Evolutionary conservation across 148 eudicot genomes (phyloP), one percentile per base, ranked within the genome.

Genomic region (Linanthus parryae): DNA sequence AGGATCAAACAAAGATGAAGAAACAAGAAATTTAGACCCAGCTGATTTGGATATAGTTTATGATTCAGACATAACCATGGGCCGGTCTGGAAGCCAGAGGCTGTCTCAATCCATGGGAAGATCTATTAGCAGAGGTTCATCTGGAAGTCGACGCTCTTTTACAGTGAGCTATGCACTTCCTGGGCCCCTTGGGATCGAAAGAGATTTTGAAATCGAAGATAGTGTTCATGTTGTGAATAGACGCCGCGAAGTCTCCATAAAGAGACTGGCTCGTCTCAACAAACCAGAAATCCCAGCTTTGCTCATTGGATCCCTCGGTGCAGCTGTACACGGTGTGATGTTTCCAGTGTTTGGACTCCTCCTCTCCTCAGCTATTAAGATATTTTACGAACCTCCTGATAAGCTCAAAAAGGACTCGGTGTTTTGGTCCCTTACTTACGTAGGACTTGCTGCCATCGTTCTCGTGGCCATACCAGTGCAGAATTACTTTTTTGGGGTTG

Each of bases 311-410:
- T 44, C 80, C 7, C 1, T 73, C 16, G 95, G 81, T 57, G 95
- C 97, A 39, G 50, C 67, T 25, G 26, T 67, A 5, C 71, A 82
- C 37, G 97, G 97, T 18, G 42, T 80, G 19, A 49, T 80, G 25
- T 80, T 85, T 54, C 97, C 97, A 4, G 12, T 85, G 30, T 77
- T 78, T 42, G 97, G 88, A 7, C 76, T 62, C 43, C 33, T 85
- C 52, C 46, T 85, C 22, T 80, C 97, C 39, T 28, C 80, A 10
- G 83, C 76, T 37, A 82, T 89, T 38, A 73, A 69, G 49, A 69
- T 70, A 0, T 79, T 89, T 58, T 85, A 63, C 21, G 87, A 85
- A 39, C 83, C 95, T 34, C 62, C 48, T 0, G 40, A 53, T 7
- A 31, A 60, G 44, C 72, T 82, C 16, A 60, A 40, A n/a, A 70